Percentiles rank a stretch among this genome's conserved stretches.
phyloP scores from a whole-genome alignment of 176 grass and related monocot genomes.

The Rhynchospora breviuscula region DNA sequence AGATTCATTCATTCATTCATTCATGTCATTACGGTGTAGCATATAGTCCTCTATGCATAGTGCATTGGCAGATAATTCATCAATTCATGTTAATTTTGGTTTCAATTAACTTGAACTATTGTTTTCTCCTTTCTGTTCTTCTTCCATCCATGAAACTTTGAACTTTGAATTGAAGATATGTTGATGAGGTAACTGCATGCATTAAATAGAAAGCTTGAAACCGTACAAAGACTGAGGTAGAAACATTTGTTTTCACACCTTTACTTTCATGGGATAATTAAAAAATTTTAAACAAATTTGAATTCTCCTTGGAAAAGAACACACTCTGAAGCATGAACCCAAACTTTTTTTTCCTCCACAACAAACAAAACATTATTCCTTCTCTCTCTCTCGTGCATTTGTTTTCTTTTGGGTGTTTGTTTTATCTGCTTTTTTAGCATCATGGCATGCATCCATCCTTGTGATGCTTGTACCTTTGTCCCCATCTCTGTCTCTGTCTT shows the following conservation, averaged over 20 bases:
- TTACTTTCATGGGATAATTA: not conserved
- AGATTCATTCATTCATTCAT: slow-evolving; percentile 7
- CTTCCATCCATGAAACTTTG: not conserved
- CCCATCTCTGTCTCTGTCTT: not conserved
- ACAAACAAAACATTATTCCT: slow-evolving; percentile 26
- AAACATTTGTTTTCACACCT: not conserved
- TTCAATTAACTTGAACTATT: not conserved
- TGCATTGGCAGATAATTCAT: not conserved
- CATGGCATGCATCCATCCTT: slow-evolving; percentile 10
- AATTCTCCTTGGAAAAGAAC: slow-evolving; percentile 13
- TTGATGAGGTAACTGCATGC: not conserved
- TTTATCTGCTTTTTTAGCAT: slow-evolving; percentile 16
- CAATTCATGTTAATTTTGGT: not conserved
- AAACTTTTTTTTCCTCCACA: not conserved
- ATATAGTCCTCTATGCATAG: not conserved
- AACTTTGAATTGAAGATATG: slow-evolving; percentile 6
- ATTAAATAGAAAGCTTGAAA: not conserved
- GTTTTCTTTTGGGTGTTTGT: slow-evolving; percentile 36
- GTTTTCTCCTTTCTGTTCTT: not conserved
- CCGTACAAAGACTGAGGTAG: not conserved
- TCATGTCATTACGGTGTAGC: slow-evolving; percentile 1
- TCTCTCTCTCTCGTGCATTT: slow-evolving; percentile 23
- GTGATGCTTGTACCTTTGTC: slow-evolving; percentile 25
- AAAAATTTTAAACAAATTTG: not conserved
- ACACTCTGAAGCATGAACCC: not conserved